Base-by-base conservation (phyloP, 495 filamentous ascomycete genomes). In the Penicillium flavigenum region DNA sequence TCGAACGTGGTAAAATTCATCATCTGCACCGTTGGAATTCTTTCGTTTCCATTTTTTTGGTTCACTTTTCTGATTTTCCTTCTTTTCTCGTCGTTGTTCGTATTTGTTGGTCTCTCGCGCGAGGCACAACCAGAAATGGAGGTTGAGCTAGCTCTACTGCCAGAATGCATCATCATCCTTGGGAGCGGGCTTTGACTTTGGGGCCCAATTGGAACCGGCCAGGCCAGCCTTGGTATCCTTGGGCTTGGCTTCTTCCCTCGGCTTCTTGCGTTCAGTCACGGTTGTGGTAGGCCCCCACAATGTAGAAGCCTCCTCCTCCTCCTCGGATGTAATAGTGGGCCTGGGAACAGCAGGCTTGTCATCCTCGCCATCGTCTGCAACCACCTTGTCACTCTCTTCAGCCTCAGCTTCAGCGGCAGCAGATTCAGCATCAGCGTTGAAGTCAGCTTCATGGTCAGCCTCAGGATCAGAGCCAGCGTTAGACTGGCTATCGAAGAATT, bases 401-500 rank as follows among this genome's bases (percentile, higher is more conserved):
- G 24, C 48, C 34, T 20, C 42, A 39, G 38, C 12, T 43, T 31
- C 9, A 24, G 36, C 17, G 5, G 56, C 68, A 44, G 56, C 59
- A 7, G 57, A 19, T 7, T 17, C 36, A 17, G 38, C 56, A 11
- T 29, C 16, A 24, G 57, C 60, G 5, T 45, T 41, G 16, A 54
- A 19, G 0, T 8, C 55, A 5, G 26, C 26, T 29, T 29, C 27
- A 29, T 29, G 27, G 1, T 29, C 27, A 29, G 27, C 27, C 27
- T 29, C 27, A 8, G 34, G 58, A 8, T 51, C 59, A 0, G 63
- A 59, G 10, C 47, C 48, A 12, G 59, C 36, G 3, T 50, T 9
- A 14, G 32, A 32, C 4, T 1, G 41, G 4, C 48, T 65, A 0
- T 75, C 76, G 19, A 80, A 76, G 6, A 68, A 57, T 3, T 54